Evolutionary conservation across 768 basidiomycete genomes (phyloP), one percentile per base, ranked within the genome.

Genomic region (Pisolithus marmoratus): DNA sequence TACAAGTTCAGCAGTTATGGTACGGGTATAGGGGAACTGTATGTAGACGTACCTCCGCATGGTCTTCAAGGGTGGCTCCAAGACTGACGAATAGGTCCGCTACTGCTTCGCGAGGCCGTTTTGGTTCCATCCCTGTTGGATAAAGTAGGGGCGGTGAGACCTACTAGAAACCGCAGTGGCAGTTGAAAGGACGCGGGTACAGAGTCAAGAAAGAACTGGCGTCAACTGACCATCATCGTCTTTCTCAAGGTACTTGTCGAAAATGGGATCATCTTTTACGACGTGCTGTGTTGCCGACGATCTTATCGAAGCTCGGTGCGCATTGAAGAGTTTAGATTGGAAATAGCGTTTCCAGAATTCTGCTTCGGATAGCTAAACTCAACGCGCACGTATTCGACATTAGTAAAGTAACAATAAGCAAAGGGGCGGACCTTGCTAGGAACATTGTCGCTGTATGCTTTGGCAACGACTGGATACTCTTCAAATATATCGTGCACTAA

Each of bases 291-390:
- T 74, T 11, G 88, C 90, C 17, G 88, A 84, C 23, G 86, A 92
- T 52, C 90, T 85, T 54, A 93, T 93, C 26, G 90, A 94, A 8
- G 94, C 94, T 14, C 94, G 85, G 67, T 98, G 92, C 2, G 88
- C 85, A 63, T 97, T 90, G 78, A 96, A 98, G 12, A 99, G 76
- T 63, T 89, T 94, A 26, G 93, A 95, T 61, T 91, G 88, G 67
- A 99, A 96, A 73, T 97, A 99, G 45, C 96, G 83, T 61, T 83
- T 86, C 96, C 96, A 99, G 65, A 99, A 99, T 61, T 90, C 85
- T 52, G 84, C 85, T 70, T 97, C 92, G 22, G 84, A 80, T 44
- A 97, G 77, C 93, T 97, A 64, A 11, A 34, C 17, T 22, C 55
- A 47, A 55, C 36, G 37, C 36, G 37, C 15, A 19, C 22, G 49